Percentiles rank a stretch among this genome's conserved stretches.
These are phyloP conservation scores for Rosellinia necatrix DNA, from an alignment of 2,329 filamentous ascomycete genomes.

Conservation along the genomic window DNA sequence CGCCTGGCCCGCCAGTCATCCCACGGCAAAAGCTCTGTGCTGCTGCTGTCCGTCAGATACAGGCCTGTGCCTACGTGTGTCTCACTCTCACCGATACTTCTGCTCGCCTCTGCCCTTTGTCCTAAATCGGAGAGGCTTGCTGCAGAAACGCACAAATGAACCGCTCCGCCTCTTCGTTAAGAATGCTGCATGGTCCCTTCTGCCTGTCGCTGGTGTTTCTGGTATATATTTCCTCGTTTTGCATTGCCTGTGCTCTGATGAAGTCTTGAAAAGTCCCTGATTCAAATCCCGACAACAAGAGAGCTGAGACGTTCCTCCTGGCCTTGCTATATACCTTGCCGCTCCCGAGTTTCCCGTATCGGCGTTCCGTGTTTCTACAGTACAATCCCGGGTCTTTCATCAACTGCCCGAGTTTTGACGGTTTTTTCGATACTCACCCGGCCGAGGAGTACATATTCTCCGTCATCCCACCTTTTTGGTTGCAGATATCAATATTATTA, in stretches of 20 bases:
- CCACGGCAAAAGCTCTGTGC: conserved; percentile 18
- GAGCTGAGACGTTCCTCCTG: too few relatives aligned
- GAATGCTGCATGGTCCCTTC: conserved; percentile 31
- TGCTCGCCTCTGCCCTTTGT: conserved; percentile 33
- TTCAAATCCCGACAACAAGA: too few relatives aligned
- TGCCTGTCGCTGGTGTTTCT: conserved; percentile 26
- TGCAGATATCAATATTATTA: too few relatives aligned
- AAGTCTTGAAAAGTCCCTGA: too few relatives aligned
- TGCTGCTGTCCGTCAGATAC: conserved; percentile 30
- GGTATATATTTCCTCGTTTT: conserved; percentile 26
- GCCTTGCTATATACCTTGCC: not conserved
- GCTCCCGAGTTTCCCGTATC: conserved; percentile 19
- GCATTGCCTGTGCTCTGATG: too few relatives aligned
- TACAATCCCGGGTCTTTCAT: conserved; percentile 16
- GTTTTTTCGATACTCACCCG: too few relatives aligned
- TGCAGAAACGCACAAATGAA: conserved; percentile 36
- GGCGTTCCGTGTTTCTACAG: conserved; percentile 28
- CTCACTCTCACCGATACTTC: conserved; percentile 45
- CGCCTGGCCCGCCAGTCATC: conserved; percentile 22
- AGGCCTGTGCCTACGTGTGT: conserved; percentile 34
- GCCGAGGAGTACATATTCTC: too few relatives aligned
- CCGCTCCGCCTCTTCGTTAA: conserved; percentile 38
- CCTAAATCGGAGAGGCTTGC: conserved; percentile 41
- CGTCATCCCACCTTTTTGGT: too few relatives aligned
- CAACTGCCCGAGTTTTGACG: conserved; percentile 35